Conservation (phyloP, 495 filamentous ascomycete species). For the Penicillium malachiteum region DNA sequence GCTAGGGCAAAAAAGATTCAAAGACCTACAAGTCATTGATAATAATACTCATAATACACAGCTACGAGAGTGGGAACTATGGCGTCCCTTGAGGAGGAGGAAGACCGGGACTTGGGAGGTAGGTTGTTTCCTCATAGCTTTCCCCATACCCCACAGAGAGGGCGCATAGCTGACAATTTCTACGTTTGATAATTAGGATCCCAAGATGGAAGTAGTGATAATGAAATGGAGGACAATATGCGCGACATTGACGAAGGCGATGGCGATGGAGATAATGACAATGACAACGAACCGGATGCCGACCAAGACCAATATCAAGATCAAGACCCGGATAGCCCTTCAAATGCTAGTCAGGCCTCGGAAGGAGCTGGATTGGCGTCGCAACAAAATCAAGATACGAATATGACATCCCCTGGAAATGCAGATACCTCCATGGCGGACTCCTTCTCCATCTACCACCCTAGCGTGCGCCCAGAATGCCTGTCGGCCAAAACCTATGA, state of each 20-base stretch:
- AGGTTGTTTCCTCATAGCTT: slow-evolving; percentile 9
- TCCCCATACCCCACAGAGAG: background rate
- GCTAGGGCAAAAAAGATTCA: no score
- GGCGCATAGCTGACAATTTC: slow-evolving; percentile 11
- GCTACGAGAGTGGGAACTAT: slow-evolving; percentile 12
- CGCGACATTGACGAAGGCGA: slow-evolving; percentile 61
- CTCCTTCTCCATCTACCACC: slow-evolving; percentile 49
- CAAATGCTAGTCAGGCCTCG: slow-evolving; percentile 49
- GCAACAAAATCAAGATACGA: slow-evolving; percentile 42
- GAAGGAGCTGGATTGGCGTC: slow-evolving; percentile 35
- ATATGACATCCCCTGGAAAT: slow-evolving; percentile 32
- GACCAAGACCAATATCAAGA: slow-evolving; percentile 60
- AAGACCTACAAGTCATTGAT: no score
- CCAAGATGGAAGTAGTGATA: slow-evolving; percentile 66
- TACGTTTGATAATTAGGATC: slow-evolving; percentile 37
- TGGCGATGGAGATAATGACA: slow-evolving; percentile 55
- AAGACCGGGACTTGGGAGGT: slow-evolving; percentile 57
- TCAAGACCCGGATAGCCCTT: slow-evolving; percentile 56
- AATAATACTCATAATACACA: background rate
- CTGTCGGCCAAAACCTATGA: slow-evolving; percentile 86
- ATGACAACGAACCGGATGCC: slow-evolving; percentile 60
- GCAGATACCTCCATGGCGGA: slow-evolving; percentile 31
- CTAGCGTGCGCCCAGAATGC: slow-evolving; percentile 73
- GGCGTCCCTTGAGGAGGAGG: slow-evolving; percentile 46
- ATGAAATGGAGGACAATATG: slow-evolving; percentile 68